Conservation (phyloP, 1,284 basidiomycete genomes). For the Flammula alnicola region DNA sequence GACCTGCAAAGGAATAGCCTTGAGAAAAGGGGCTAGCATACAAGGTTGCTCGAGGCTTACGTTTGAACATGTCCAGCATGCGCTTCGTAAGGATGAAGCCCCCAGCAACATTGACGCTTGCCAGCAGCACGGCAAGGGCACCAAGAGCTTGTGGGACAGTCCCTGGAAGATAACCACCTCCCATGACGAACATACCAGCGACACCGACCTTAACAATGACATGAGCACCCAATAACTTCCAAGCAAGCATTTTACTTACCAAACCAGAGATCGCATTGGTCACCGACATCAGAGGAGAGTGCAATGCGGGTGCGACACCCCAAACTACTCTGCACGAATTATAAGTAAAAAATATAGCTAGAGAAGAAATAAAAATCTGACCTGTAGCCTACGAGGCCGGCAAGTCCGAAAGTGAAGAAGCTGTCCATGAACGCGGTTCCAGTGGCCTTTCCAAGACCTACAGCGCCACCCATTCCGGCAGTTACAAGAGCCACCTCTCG, state of each 20-base stretch:
- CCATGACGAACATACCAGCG: constrained; percentile 87
- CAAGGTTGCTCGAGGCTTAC: constrained; percentile 41
- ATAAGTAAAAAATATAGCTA: neutral
- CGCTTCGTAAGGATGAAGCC: constrained; percentile 86
- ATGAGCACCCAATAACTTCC: neutral
- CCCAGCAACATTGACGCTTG: constrained; percentile 84
- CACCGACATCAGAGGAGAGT: constrained; percentile 86
- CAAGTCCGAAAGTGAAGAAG: constrained; percentile 84
- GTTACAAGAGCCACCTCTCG: constrained; percentile 75
- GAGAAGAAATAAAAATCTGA: constrained; percentile 17
- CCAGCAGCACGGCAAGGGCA: constrained; percentile 79
- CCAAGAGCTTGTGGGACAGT: constrained; percentile 81
- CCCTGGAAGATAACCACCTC: constrained; percentile 80
- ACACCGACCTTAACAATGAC: constrained; percentile 63
- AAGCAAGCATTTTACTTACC: constrained; percentile 25
- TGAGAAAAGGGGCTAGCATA: neutral
- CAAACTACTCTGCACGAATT: constrained; percentile 67
- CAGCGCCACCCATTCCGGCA: constrained; percentile 70
- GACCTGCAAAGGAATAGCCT: constrained; percentile 48
- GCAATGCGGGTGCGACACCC: constrained; percentile 84
- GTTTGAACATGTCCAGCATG: constrained; percentile 91
- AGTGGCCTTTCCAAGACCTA: constrained; percentile 79
- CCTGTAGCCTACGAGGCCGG: constrained; percentile 79
- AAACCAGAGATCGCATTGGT: constrained; percentile 84
- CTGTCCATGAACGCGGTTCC: constrained; percentile 83